phyloP scores from a whole-genome alignment of 2,329 filamentous ascomycete species.

The Penicillium sp. region DNA sequence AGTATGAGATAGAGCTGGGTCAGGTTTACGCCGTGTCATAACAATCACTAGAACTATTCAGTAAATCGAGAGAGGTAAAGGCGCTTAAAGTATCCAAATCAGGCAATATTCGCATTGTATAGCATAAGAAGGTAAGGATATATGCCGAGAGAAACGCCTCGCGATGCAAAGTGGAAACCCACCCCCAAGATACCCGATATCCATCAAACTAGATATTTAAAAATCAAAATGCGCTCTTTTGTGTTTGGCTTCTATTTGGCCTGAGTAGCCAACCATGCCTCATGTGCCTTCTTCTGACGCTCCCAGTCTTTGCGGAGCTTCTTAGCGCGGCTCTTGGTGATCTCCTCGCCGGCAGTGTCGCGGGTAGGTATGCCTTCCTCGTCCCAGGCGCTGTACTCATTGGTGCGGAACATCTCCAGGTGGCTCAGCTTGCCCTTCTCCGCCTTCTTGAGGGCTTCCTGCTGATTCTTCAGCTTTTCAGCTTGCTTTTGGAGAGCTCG shows the following conservation, averaged over 20 bases:
- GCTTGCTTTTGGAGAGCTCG: constrained; percentile 48
- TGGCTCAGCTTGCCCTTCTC: constrained; percentile 59
- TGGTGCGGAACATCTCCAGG: constrained; percentile 56
- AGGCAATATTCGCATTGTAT: constrained; percentile 6
- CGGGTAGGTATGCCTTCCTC: constrained; percentile 75
- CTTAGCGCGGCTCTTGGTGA: constrained; percentile 76
- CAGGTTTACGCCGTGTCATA: neutral
- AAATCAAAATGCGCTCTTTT: constrained; percentile 8
- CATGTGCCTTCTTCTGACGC: constrained; percentile 70
- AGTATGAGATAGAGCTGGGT: neutral
- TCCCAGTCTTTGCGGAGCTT: constrained; percentile 88
- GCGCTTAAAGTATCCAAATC: neutral
- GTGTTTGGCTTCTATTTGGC: constrained; percentile 17
- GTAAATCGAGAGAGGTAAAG: neutral
- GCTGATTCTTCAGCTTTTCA: constrained; percentile 59
- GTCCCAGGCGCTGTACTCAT: constrained; percentile 75
- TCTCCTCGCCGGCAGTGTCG: constrained; percentile 72
- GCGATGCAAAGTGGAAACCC: constrained; percentile 17
- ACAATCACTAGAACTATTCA: neutral
- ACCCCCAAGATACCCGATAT: constrained; percentile 1
- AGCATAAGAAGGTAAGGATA: constrained; percentile 6
- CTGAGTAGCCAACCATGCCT: constrained; percentile 26
- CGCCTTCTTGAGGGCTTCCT: constrained; percentile 51
- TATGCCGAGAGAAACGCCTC: constrained; percentile 19
- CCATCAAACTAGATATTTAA: constrained; percentile 1